A percentile compares a stretch with the other conserved stretches of the same genome.
Evolutionary conservation across 1,284 basidiomycete species (phyloP).

Genomic region (Gymnopus androsaceus): DNA sequence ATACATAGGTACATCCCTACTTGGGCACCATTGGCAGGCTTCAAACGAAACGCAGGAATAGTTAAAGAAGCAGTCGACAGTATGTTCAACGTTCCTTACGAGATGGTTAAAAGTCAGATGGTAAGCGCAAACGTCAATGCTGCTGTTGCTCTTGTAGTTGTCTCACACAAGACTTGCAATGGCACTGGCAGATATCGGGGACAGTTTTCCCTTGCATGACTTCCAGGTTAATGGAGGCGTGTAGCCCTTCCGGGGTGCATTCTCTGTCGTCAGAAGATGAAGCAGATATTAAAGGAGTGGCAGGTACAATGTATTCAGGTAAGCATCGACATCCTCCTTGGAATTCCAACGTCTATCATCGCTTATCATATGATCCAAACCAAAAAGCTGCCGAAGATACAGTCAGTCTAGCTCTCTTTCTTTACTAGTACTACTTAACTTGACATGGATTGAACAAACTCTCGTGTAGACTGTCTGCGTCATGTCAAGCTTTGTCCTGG

Average conservation of each 20-base stretch:
- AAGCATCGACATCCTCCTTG: constrained; percentile 10
- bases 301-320: constrained; percentile 55
- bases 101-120: constrained; percentile 52
- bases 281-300: constrained; percentile 57
- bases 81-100: constrained; percentile 54
- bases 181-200: constrained; percentile 38
- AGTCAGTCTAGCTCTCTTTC: constrained; percentile 24
- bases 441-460: no score
- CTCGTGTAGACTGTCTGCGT: constrained; percentile 44
- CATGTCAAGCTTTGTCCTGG: constrained; percentile 47
- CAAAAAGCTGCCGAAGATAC: constrained; percentile 47
- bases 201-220: constrained; percentile 53
- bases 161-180: constrained; percentile 8
- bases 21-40: constrained; percentile 59
- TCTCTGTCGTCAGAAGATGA: constrained; percentile 43
- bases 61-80: constrained; percentile 43
- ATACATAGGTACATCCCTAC: constrained; percentile 49
- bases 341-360: neutral
- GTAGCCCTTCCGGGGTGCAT: constrained; percentile 31
- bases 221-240: constrained; percentile 48
- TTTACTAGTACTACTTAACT: neutral
- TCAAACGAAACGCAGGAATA: constrained; percentile 51
- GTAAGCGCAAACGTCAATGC: constrained; percentile 28
- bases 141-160: neutral
- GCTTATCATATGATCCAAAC: neutral